These are phyloP conservation scores for Senna tora DNA, from an alignment of 306 rosid genomes.

Conservation along the genomic window DNA sequence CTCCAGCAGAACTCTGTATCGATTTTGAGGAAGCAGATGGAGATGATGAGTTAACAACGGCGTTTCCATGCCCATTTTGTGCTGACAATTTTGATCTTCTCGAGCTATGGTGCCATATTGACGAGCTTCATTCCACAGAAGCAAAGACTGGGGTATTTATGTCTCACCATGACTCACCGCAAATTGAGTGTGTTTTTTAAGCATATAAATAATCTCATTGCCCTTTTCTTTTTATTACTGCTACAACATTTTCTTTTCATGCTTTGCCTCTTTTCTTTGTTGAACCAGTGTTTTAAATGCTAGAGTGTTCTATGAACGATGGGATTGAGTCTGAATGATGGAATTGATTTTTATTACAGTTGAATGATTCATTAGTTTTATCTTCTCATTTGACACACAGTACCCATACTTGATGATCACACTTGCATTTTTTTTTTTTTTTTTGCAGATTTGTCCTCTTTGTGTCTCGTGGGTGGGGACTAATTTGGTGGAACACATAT, in stretches of 20 bases:
- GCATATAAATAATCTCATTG: no score
- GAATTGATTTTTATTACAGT: constrained; percentile 2
- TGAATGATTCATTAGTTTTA: constrained; percentile 6
- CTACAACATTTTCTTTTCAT: background rate
- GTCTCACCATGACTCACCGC: no score
- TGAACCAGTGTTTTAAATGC: background rate
- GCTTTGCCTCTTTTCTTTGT: background rate
- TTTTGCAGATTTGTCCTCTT: constrained; percentile 73
- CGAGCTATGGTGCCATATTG: constrained; percentile 68
- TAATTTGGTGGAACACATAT: constrained; percentile 67
- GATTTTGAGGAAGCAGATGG: constrained; percentile 67
- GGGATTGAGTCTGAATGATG: background rate
- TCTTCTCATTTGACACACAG: constrained; percentile 15
- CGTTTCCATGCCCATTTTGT: constrained; percentile 71
- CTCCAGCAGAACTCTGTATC: constrained; percentile 53
- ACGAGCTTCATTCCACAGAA: constrained; percentile 63
- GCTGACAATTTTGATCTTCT: constrained; percentile 66
- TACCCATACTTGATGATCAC: constrained; percentile 25
- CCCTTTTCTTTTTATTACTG: background rate
- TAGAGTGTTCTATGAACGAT: background rate
- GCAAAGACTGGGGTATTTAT: constrained; percentile 59
- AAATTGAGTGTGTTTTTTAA: no score
- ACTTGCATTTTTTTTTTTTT: constrained; percentile 32
- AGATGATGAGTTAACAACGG: constrained; percentile 56
- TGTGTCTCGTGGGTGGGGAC: constrained; percentile 55